Conservation (phyloP, 805 yeast species). For the Nakazawaea populi region DNA sequence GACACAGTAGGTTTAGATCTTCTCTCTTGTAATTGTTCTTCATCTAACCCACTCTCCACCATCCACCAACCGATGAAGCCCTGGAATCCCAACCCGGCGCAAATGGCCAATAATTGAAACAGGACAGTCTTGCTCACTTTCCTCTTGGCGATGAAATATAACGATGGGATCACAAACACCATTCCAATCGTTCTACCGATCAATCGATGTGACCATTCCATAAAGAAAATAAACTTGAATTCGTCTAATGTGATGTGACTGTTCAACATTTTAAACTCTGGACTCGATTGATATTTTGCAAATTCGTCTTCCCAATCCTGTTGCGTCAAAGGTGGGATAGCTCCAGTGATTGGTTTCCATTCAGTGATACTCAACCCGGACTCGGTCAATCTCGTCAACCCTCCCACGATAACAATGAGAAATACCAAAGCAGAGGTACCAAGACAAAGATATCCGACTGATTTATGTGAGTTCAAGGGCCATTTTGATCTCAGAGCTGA, state of each 20-base stretch:
- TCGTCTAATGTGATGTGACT: slow-evolving; percentile 87
- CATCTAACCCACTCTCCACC: slow-evolving; percentile 93
- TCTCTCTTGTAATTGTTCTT: slow-evolving; percentile 67
- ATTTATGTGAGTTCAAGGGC: slow-evolving; percentile 43
- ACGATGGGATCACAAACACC: slow-evolving; percentile 77
- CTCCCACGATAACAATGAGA: slow-evolving; percentile 95
- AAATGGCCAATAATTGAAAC: slow-evolving; percentile 60
- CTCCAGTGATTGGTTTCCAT: slow-evolving; percentile 97
- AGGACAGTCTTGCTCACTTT: slow-evolving; percentile 65
- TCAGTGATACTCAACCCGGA: slow-evolving; percentile 95
- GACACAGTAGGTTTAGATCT: slow-evolving; percentile 96
- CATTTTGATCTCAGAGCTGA: slow-evolving; percentile 17
- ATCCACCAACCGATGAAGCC: slow-evolving; percentile 99
- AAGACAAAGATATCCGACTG: slow-evolving; percentile 82
- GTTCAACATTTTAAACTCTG: slow-evolving; percentile 86
- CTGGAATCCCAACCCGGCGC: slow-evolving; percentile 81
- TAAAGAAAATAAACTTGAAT: slow-evolving; percentile 87
- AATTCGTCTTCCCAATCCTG: slow-evolving; percentile 86
- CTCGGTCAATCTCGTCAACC: slow-evolving; percentile 90
- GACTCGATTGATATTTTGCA: slow-evolving; percentile 72
- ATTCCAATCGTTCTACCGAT: slow-evolving; percentile 90
- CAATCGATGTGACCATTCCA: slow-evolving; percentile 97
- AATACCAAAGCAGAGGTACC: slow-evolving; percentile 87
- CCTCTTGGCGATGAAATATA: slow-evolving; percentile 66
- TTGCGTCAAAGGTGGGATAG: slow-evolving; percentile 80